Conservation (phyloP, 225 moss, liverwort and hornwort genomes). For the Asterella californica region DNA sequence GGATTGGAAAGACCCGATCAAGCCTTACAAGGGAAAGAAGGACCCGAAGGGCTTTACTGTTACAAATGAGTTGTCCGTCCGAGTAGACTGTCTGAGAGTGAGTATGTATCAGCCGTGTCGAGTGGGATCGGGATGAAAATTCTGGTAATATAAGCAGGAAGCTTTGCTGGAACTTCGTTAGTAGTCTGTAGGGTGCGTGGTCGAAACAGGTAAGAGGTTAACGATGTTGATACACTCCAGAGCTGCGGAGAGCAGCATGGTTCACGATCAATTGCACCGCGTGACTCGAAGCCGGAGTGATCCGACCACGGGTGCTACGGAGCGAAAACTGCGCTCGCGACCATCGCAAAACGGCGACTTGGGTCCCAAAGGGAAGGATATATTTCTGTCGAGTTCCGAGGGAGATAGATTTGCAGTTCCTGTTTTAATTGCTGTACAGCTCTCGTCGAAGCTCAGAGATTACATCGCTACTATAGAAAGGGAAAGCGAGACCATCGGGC, state of each 20-base stretch:
- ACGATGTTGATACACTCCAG: constrained; percentile 3
- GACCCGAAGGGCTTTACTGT: too few relatives aligned
- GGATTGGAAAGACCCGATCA: too few relatives aligned
- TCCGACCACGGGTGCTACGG: neutral
- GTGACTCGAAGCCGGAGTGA: constrained; percentile 10
- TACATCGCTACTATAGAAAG: constrained; percentile 29
- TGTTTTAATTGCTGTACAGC: constrained; percentile 37
- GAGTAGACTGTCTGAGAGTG: neutral
- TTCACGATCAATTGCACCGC: neutral
- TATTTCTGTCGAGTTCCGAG: constrained; percentile 32
- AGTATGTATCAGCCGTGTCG: too few relatives aligned
- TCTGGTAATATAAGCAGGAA: neutral
- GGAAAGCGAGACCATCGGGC: constrained; percentile 18
- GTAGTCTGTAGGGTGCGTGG: neutral
- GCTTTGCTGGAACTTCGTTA: too few relatives aligned
- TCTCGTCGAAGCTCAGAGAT: constrained; percentile 29
- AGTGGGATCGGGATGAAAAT: neutral
- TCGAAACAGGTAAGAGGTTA: neutral
- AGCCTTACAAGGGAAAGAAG: too few relatives aligned
- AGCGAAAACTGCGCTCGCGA: neutral
- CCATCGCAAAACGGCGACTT: neutral
- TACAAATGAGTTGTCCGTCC: too few relatives aligned
- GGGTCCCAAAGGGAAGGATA: constrained; percentile 29
- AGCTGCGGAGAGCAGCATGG: constrained; percentile 10
- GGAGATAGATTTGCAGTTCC: constrained; percentile 32